Conservation (phyloP, 1,284 basidiomycete genomes). For the Inonotus hispidus region DNA sequence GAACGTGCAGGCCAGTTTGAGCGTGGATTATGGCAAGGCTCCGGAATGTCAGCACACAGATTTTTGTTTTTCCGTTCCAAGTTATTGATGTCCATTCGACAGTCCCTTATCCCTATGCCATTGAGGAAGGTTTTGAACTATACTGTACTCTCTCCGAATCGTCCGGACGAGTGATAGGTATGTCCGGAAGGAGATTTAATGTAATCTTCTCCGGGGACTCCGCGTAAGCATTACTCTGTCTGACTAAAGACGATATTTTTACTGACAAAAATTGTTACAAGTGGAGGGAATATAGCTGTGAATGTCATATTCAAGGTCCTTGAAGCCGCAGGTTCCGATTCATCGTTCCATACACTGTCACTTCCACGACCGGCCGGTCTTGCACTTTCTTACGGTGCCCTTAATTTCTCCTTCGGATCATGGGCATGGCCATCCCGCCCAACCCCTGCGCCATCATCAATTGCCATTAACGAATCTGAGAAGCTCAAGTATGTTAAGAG, state of each 20-base stretch:
- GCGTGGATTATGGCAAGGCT: slow-evolving; percentile 94
- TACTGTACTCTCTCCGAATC: slow-evolving; percentile 82
- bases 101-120: slow-evolving; percentile 95
- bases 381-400: slow-evolving; percentile 74
- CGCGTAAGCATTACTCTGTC: slow-evolving; percentile 57
- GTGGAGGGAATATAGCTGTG: slow-evolving; percentile 81
- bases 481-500: slow-evolving; percentile 1
- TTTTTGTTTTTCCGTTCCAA: neutral
- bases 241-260: neutral
- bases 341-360: slow-evolving; percentile 34
- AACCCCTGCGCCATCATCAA: slow-evolving; percentile 16
- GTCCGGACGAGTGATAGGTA: slow-evolving; percentile 76
- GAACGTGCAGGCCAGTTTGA: slow-evolving; percentile 79
- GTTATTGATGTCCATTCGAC: neutral
- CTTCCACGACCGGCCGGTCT: slow-evolving; percentile 70
- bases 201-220: slow-evolving; percentile 86
- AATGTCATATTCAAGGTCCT: slow-evolving; percentile 81
- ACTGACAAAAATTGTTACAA: slow-evolving; percentile 28
- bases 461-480: slow-evolving; percentile 15
- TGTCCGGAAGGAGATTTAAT: slow-evolving; percentile 72
- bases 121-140: slow-evolving; percentile 90
- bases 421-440: slow-evolving; percentile 95
- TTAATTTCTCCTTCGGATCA: slow-evolving; percentile 96
- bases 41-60: slow-evolving; percentile 72
- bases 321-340: slow-evolving; percentile 49